phyloP scores from a whole-genome alignment of 169 alveolate species.

The Plasmodium vivax region DNA sequence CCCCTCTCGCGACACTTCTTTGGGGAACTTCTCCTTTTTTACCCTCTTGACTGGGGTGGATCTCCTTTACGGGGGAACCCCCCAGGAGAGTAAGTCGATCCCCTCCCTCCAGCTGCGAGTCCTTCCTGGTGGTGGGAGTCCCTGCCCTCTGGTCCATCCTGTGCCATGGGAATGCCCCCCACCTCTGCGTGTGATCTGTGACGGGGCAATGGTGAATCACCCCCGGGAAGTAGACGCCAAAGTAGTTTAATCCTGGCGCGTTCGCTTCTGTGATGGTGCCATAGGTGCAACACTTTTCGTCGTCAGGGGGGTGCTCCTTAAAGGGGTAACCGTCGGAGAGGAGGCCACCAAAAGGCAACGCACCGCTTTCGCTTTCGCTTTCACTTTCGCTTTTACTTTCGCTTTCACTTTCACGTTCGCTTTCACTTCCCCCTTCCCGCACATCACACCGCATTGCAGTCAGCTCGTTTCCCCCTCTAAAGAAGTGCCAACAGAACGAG shows the following conservation, averaged over 20 bases:
- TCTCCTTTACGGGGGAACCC: not conserved
- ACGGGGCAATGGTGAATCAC: not conserved
- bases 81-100: not conserved
- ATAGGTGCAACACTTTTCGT: not conserved
- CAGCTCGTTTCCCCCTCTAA: not conserved
- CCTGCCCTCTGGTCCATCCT: not conserved
- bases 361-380: too few species aligned
- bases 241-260: not conserved
- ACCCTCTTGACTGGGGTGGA: not conserved
- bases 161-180: not conserved
- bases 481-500: not conserved
- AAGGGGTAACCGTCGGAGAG: not conserved
- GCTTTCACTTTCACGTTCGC: too few species aligned
- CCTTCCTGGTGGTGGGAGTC: not conserved
- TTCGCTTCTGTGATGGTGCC: not conserved
- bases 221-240: not conserved
- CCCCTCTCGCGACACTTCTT: not conserved
- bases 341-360: not conserved
- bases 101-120: not conserved
- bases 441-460: not conserved
- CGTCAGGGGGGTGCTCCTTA: not conserved
- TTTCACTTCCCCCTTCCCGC: not conserved
- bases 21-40: too few species aligned
- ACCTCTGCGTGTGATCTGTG: not conserved
- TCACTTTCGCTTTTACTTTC: too few species aligned